Conservation (phyloP, 2,329 filamentous ascomycete genomes). For the Neurospora sp. region DNA sequence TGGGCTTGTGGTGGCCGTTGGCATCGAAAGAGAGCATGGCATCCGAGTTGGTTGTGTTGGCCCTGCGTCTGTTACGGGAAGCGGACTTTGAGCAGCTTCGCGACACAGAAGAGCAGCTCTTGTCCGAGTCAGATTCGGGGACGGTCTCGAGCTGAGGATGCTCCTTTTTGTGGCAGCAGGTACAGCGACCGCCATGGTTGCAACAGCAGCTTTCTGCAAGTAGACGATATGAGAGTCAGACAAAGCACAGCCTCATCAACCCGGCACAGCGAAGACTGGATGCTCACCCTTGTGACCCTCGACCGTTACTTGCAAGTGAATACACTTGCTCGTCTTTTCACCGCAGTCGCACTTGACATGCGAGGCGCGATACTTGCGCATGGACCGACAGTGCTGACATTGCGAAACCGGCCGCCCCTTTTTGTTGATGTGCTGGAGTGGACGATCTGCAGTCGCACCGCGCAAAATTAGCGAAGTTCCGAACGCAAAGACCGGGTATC, state of each 20-base stretch:
- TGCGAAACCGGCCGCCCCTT: conserved; percentile 96
- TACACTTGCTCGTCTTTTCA: conserved; percentile 71
- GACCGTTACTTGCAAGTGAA: conserved; percentile 46
- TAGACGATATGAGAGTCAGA: conserved; percentile 21
- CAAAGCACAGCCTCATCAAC: conserved; percentile 15
- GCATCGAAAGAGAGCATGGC: conserved; percentile 49
- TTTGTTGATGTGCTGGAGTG: conserved; percentile 89
- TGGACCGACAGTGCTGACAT: conserved; percentile 90
- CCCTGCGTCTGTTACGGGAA: conserved; percentile 27
- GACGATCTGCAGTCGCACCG: conserved; percentile 56
- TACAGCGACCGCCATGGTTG: conserved; percentile 58
- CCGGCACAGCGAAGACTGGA: conserved; percentile 13
- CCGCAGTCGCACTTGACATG: conserved; percentile 97
- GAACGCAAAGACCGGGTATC: neutral
- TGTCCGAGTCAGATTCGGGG: conserved; percentile 52
- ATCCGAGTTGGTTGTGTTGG: conserved; percentile 54
- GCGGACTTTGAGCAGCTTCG: conserved; percentile 28
- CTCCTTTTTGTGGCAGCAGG: conserved; percentile 55
- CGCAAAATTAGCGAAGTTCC: conserved; percentile 10
- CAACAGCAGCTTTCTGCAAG: conserved; percentile 55
- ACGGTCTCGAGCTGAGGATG: conserved; percentile 47
- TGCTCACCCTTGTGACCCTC: conserved; percentile 50
- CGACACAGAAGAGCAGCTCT: conserved; percentile 25
- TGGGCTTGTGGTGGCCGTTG: conserved; percentile 54
- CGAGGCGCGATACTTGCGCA: conserved; percentile 90